Base-by-base conservation (phyloP, 306 rosid species). In the Rosa lucieae region DNA sequence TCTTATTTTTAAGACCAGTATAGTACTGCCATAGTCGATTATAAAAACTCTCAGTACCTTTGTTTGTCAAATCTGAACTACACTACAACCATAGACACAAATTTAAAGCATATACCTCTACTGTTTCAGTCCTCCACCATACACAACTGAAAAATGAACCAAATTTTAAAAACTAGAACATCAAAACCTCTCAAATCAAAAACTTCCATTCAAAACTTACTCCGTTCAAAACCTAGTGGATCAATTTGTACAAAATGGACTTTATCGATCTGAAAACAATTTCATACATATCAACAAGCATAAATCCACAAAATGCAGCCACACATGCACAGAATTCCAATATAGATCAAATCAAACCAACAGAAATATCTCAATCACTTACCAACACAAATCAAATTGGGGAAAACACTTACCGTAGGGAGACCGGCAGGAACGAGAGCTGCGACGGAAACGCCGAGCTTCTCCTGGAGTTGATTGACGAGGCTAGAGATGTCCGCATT, bases 291-390 rank as follows among this genome's bases (percentile, higher is more conserved):
- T 8, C 10, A 51, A 66, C 62, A n/a, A 20, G 49, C 40, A 9
- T 3, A 58, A 68, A 78, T 15, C 44, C 39, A 51, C 48, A 55
- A 69, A 75, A 72, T 51, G 43, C 40, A 46, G 48, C 21, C 12
- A 26, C 40, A 14, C 35, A 53, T 3, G 67, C 48, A 5, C n/a
- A 14, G 0, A 58, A n/a, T 56, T 40, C 3, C 40, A 9, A 55
- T 23, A n/a, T 0, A 40, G 10, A 59, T 43, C 77, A 74, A 65
- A 80, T 52, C 53, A 42, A 77, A 15, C 53, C 81, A 83, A 14
- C 65, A 80, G 58, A 83, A 48, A 72, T 32, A 67, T 65, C 70
- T 66, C 52, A 42, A 23, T 77, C 82, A n/a, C 47, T 56, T 12
- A 42, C 49, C 18, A 29, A 39, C 52, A 48, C 8, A 55, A 32